Percentiles rank a stretch among this genome's conserved stretches.
Evolutionary conservation across 2,329 filamentous ascomycete genomes (phyloP).

Genomic region (Curvularia spicifera): DNA sequence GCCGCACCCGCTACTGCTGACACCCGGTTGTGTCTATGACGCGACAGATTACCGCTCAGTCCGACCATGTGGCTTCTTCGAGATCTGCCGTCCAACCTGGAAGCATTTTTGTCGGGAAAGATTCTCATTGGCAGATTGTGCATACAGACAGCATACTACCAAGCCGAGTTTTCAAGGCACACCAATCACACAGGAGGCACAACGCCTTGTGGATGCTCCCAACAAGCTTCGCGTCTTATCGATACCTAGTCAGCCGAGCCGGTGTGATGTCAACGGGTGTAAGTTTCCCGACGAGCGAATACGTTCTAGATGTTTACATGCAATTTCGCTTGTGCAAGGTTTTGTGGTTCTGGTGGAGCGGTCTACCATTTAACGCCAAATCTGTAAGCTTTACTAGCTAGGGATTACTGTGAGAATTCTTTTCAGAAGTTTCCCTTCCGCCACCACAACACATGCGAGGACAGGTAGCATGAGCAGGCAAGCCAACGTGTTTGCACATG

Average conservation of each 20-base stretch:
- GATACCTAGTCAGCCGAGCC: constrained; percentile 15
- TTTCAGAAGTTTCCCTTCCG: background rate
- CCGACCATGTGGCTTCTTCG: background rate
- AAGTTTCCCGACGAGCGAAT: constrained; percentile 2
- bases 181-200: constrained; percentile 14
- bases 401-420: constrained; percentile 1
- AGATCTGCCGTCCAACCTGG: constrained; percentile 1
- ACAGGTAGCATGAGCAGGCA: background rate
- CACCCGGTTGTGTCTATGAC: constrained; percentile 2
- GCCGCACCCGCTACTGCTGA: background rate
- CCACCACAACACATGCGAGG: background rate
- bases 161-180: constrained; percentile 5
- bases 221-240: constrained; percentile 15
- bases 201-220: constrained; percentile 7
- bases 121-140: constrained; percentile 12
- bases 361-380: background rate
- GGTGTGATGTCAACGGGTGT: constrained; percentile 15
- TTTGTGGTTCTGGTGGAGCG: constrained; percentile 9
- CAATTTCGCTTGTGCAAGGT: constrained; percentile 16
- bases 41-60: constrained; percentile 3
- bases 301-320: constrained; percentile 12
- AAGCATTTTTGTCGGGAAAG: background rate
- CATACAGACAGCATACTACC: constrained; percentile 4
- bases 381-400: background rate
- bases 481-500: background rate